Evolutionary conservation across 2,329 filamentous ascomycete genomes (phyloP).

Genomic region (Diaporthe citri): DNA sequence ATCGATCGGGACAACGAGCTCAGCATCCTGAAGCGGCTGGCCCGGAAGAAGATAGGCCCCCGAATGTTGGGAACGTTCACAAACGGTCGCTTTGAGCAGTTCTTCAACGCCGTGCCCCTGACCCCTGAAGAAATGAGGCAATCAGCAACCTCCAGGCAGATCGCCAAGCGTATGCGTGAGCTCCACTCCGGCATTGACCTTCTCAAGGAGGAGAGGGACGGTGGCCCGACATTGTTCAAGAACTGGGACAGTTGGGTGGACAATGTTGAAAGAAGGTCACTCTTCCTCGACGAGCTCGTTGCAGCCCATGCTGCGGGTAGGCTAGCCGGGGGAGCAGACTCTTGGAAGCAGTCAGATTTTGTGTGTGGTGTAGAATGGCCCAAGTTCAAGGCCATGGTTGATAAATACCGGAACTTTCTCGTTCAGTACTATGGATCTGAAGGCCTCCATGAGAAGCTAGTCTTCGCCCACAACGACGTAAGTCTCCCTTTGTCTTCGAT

Average conservation of each 20-base stretch:
- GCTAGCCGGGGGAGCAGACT: slow-evolving; percentile 48
- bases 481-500: slow-evolving; percentile 49
- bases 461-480: slow-evolving; percentile 99
- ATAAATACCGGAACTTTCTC: slow-evolving; percentile 83
- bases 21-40: slow-evolving; percentile 85
- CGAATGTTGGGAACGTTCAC: slow-evolving; percentile 90
- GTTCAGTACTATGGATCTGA: slow-evolving; percentile 74
- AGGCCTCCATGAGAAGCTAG: slow-evolving; percentile 78
- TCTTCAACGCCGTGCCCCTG: slow-evolving; percentile 85
- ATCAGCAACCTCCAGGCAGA: slow-evolving; percentile 87
- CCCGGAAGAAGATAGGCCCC: slow-evolving; percentile 93
- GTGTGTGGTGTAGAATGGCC: slow-evolving; percentile 89
- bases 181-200: slow-evolving; percentile 94
- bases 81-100: slow-evolving; percentile 97
- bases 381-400: slow-evolving; percentile 79
- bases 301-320: slow-evolving; percentile 39
- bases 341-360: slow-evolving; percentile 79
- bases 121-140: slow-evolving; percentile 82
- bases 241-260: slow-evolving; percentile 96
- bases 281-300: slow-evolving; percentile 60
- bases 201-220: slow-evolving; percentile 80
- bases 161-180: slow-evolving; percentile 97
- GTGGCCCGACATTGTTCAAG: slow-evolving; percentile 85
- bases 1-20: slow-evolving; percentile 95
- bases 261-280: slow-evolving; percentile 71